Conservation (phyloP, 2,329 filamentous ascomycete genomes). For the Arthrobotrys megalospora region DNA sequence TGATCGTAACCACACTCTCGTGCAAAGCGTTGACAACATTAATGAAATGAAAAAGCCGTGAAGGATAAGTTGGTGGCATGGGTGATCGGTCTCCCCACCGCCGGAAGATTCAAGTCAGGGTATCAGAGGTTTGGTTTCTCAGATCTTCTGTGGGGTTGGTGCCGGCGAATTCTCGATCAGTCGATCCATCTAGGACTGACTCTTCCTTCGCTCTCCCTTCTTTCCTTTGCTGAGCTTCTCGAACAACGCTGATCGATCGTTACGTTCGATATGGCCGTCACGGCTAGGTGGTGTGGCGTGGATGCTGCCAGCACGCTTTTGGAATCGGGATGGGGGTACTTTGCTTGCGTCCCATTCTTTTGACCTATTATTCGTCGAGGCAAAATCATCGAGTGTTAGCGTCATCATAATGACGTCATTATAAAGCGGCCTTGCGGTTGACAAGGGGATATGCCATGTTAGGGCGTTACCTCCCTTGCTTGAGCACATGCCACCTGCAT, state of each 20-base stretch:
- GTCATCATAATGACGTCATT: constrained; percentile 59
- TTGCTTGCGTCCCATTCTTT: constrained; percentile 74
- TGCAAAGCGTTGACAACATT: constrained; percentile 24
- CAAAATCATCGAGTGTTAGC: constrained; percentile 41
- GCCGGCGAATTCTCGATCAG: constrained; percentile 57
- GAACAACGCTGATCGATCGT: constrained; percentile 75
- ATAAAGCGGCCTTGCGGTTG: constrained; percentile 25
- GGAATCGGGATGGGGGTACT: constrained; percentile 78
- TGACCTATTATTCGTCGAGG: constrained; percentile 62
- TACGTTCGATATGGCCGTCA: constrained; percentile 76
- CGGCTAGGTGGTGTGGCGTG: constrained; percentile 77
- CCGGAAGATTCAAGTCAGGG: constrained; percentile 12
- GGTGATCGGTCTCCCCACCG: not conserved
- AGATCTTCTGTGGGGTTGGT: constrained; percentile 52
- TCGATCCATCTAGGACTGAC: constrained; percentile 60
- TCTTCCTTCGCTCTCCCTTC: constrained; percentile 58
- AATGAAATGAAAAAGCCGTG: constrained; percentile 14
- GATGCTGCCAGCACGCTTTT: constrained; percentile 79
- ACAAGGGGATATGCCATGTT: constrained; percentile 1
- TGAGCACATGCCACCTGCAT: not conserved
- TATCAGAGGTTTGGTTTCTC: constrained; percentile 12
- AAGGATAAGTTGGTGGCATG: constrained; percentile 20
- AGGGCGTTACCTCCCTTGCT: not conserved
- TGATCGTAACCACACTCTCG: constrained; percentile 12
- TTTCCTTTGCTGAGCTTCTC: constrained; percentile 67